Evolutionary conservation across 345 rosid genomes (phyloP), one percentile per base, ranked within the genome.

Genomic region (Brassica incana): DNA sequence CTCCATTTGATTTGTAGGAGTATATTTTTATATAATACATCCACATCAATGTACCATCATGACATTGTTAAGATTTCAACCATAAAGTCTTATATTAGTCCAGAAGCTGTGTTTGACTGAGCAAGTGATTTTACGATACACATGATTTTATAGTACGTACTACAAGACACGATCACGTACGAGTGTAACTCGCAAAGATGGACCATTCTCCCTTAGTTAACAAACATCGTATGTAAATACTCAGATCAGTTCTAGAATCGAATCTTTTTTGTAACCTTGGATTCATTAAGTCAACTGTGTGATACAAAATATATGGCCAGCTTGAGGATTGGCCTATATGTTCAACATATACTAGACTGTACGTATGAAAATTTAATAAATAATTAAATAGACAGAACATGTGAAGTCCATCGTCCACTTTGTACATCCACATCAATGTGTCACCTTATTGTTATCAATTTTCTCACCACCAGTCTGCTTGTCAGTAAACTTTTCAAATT

Each of bases 371-470:
- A 40, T 60, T 40, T 38, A 30, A 33, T 69, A 61, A 69, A 69
- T 67, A 56, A 16, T 56, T 40, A 11, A 25, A 59, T 56, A 10
- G 71, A 62, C 33, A 54, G 25, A 60, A 45, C 72, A 78, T 20
- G 15, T 58, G 14, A 64, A 65, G 77, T 78, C 67, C 8, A 48
- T 78, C 72, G 67, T 65, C 81, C 77, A 72, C 77, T 71, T 71
- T 77, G 66, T 52, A 50, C 76, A 52, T 38, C 76, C 70, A 52
- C 76, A 77, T 77, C 65, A 77, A 77, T 77, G 80, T 70, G 71
- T 76, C 71, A 15, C 14, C 65, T 70, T 70, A 2, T 50, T 35
- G 76, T 52, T 50, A 58, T 71, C 27, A 16, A 25, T 29, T 72
- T 78, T 72, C 67, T 78, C 59, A 72, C 72, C 72, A 72, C n/a